A percentile compares a stretch with the other conserved stretches of the same genome.
Conservation (phyloP, 805 yeast genomes). For the Cyberlindnera bimundalis region DNA sequence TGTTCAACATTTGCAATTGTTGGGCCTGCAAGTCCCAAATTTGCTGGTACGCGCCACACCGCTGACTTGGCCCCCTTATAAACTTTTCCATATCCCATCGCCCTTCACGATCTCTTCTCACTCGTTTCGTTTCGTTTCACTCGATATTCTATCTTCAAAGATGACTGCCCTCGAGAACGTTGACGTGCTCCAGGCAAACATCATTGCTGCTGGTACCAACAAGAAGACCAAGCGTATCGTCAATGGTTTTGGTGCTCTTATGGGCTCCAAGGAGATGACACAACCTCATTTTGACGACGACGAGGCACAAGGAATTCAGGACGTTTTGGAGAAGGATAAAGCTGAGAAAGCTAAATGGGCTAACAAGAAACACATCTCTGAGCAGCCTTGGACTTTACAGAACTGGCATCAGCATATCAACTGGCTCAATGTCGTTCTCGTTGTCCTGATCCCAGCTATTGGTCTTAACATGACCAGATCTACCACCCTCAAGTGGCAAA, state of each 20-base stretch:
- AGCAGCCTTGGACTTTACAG: conserved; percentile 68
- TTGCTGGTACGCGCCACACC: conserved; percentile 5
- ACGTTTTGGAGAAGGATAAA: conserved; percentile 42
- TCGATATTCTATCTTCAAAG: not conserved
- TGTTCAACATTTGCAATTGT: conserved; percentile 4
- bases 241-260: conserved; percentile 73
- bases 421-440: conserved; percentile 72
- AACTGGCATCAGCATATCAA: conserved; percentile 77
- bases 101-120: not conserved
- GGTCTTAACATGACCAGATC: conserved; percentile 46
- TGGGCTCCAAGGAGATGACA: conserved; percentile 78
- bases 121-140: not conserved
- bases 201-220: conserved; percentile 80
- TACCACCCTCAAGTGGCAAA: conserved; percentile 42
- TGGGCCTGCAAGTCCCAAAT: conserved; percentile 1
- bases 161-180: conserved; percentile 31
- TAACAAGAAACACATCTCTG: conserved; percentile 56
- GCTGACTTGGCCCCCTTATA: not conserved
- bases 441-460: conserved; percentile 52
- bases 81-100: not conserved
- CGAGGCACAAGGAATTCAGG: conserved; percentile 46
- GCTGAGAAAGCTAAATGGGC: conserved; percentile 39
- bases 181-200: conserved; percentile 68
- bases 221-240: conserved; percentile 67
- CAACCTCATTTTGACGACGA: conserved; percentile 54